Evolutionary conservation across 78 protist species (phyloP).

Genomic region (Chrysochromulina tobinii): DNA sequence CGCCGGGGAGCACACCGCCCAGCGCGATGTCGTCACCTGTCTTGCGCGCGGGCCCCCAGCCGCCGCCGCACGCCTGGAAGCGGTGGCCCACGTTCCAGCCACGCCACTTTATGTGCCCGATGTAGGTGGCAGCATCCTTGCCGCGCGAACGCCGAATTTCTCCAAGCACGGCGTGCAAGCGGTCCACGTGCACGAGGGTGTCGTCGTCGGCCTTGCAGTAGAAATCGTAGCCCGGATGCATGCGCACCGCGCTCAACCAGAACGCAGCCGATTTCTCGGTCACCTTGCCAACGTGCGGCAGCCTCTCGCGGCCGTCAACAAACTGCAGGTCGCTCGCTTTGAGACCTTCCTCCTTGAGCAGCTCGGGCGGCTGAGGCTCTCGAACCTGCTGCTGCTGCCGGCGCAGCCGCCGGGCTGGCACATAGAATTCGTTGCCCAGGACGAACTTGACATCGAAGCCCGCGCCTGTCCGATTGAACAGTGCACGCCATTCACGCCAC

Average conservation of each 20-base stretch:
- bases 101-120: slow-evolving; percentile 20
- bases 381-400: no score
- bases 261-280: slow-evolving; percentile 13
- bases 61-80: slow-evolving; percentile 28
- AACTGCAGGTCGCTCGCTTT: background rate
- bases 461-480: background rate
- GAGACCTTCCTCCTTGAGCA: background rate
- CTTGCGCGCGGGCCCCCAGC: background rate
- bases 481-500: background rate
- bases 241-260: background rate
- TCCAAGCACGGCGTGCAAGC: background rate
- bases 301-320: background rate
- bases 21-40: no score
- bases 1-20: background rate
- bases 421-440: background rate
- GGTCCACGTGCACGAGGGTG: background rate
- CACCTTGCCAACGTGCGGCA: slow-evolving; percentile 31
- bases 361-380: no score
- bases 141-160: background rate
- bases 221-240: background rate
- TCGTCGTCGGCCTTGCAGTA: slow-evolving; percentile 28
- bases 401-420: background rate
- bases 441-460: background rate
- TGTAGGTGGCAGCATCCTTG: background rate
- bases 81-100: background rate